These are phyloP conservation scores for Cladosporium sphaerospermum DNA, from an alignment of 2,329 filamentous ascomycete genomes.

Conservation along the genomic window DNA sequence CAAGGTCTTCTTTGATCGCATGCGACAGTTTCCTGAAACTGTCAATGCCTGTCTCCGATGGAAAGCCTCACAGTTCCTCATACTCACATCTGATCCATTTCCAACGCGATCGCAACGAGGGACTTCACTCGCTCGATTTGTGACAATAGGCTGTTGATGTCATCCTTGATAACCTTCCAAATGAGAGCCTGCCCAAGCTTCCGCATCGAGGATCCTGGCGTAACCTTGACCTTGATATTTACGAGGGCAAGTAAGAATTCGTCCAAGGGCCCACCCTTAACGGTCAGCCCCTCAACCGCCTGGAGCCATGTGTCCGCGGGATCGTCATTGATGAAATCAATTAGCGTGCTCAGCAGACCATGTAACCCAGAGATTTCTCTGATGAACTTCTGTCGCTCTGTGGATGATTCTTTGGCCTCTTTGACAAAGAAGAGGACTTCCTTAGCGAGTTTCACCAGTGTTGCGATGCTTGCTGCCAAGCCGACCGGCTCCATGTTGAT, in stretches of 20 bases:
- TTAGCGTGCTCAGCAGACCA: neutral
- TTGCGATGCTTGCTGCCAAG: neutral
- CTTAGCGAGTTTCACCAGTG: neutral
- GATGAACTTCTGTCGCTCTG: neutral
- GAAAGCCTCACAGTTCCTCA: neutral
- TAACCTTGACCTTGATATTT: neutral
- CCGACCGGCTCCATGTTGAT: neutral
- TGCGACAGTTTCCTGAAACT: neutral
- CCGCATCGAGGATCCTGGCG: neutral
- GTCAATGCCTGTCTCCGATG: no score
- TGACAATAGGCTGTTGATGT: neutral
- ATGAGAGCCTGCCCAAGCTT: neutral
- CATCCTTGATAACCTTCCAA: neutral
- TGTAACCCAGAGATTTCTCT: neutral
- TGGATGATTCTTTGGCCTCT: neutral
- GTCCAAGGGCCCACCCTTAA: neutral
- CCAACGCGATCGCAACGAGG: neutral
- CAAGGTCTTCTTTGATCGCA: neutral
- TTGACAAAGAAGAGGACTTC: neutral
- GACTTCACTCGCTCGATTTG: slow-evolving; percentile 1
- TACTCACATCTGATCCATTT: slow-evolving; percentile 1
- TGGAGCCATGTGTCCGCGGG: neutral
- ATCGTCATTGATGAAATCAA: neutral
- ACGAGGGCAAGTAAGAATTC: neutral
- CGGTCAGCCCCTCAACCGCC: neutral